phyloP scores from a whole-genome alignment of 1,139 yeast genomes.

The Nakaseomyces glabratus region DNA sequence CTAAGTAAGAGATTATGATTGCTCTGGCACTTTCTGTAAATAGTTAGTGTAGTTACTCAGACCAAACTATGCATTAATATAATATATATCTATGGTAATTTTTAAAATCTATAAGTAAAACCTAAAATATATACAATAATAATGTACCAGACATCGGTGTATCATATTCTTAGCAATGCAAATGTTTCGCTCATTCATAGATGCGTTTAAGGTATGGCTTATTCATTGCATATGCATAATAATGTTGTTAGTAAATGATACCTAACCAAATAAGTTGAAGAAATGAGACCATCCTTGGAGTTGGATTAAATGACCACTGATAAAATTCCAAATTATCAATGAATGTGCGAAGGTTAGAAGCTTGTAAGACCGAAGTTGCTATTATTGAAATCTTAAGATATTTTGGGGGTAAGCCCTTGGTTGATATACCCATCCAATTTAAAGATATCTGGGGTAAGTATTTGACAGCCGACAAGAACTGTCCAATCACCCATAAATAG shows the following conservation, averaged over 20 bases:
- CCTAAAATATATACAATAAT: too few relatives aligned
- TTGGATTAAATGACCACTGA: conserved; percentile 20
- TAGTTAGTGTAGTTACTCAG: too few relatives aligned
- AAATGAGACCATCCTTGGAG: conserved; percentile 15
- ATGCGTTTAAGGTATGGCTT: conserved; percentile 1
- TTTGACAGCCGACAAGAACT: conserved; percentile 17
- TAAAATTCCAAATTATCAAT: conserved; percentile 11
- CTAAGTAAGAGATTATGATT: too few relatives aligned
- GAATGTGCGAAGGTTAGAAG: background rate
- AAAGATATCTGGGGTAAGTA: conserved; percentile 29
- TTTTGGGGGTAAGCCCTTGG: conserved; percentile 25
- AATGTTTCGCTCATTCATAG: conserved; percentile 2
- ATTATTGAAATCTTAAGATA: conserved; percentile 10
- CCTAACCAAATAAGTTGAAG: conserved; percentile 14
- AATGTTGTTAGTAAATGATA: conserved; percentile 22
- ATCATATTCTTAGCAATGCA: too few relatives aligned
- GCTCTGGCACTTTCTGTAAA: too few relatives aligned
- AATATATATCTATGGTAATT: too few relatives aligned
- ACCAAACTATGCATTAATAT: too few relatives aligned
- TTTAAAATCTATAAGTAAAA: too few relatives aligned
- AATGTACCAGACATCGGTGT: too few relatives aligned
- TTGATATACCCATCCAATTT: conserved; percentile 30
- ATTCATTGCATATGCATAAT: conserved; percentile 15
- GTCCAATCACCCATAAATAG: conserved; percentile 26
- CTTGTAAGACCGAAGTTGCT: background rate